These are phyloP conservation scores for Dendrobium officinale DNA, from an alignment of 106 monocot genomes.

Conservation along the genomic window DNA sequence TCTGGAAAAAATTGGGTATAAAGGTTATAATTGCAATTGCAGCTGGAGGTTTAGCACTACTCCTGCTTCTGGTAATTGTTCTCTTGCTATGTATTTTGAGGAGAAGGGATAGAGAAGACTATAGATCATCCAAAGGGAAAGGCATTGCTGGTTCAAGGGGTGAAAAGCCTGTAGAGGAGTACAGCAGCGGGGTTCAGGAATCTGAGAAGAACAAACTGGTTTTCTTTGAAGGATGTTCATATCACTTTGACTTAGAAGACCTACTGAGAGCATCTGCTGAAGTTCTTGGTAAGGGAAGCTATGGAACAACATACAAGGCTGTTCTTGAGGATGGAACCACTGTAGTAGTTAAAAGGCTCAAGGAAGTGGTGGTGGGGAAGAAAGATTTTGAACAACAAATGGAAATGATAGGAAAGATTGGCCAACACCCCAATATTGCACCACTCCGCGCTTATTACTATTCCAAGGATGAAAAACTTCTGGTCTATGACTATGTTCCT, in stretches of 20 bases:
- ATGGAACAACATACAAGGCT: conserved; percentile 94
- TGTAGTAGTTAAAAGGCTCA: conserved; percentile 91
- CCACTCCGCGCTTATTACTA: conserved; percentile 94
- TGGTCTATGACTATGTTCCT: conserved; percentile 73
- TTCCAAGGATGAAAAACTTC: conserved; percentile 97
- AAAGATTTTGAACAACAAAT: conserved; percentile 96
- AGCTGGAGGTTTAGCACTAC: conserved; percentile 43
- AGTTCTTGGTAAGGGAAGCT: conserved; percentile 94
- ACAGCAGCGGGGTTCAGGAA: conserved; percentile 77
- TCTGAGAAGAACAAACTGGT: conserved; percentile 82
- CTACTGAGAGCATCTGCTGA: conserved; percentile 93
- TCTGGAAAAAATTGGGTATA: conserved; percentile 40
- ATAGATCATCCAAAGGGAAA: conserved; percentile 41
- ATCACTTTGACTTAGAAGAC: conserved; percentile 93
- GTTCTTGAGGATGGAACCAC: conserved; percentile 87
- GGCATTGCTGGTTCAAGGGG: conserved; percentile 26
- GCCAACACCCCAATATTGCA: conserved; percentile 61
- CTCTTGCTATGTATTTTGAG: conserved; percentile 47
- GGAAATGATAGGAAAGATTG: conserved; percentile 74
- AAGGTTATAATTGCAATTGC: conserved; percentile 59
- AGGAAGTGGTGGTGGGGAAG: conserved; percentile 81
- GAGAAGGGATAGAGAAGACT: conserved; percentile 24
- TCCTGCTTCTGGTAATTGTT: conserved; percentile 37
- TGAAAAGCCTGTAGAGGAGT: conserved; percentile 69
- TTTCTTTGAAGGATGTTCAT: conserved; percentile 83